These are phyloP conservation scores for Microascus cirrosus DNA, from an alignment of 2,329 filamentous ascomycete genomes.

Conservation along the genomic window DNA sequence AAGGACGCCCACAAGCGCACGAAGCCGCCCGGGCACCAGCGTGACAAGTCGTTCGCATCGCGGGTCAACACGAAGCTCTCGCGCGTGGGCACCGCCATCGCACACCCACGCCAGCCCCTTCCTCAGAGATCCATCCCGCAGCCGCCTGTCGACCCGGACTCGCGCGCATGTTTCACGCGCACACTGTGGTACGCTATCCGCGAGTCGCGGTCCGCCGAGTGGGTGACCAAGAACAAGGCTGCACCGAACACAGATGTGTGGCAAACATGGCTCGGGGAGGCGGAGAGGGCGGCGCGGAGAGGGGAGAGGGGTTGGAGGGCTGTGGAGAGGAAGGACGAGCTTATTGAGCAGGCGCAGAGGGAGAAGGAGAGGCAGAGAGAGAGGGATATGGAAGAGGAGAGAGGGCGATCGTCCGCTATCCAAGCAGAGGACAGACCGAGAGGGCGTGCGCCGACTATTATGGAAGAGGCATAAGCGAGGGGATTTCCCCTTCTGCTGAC, in stretches of 20 bases:
- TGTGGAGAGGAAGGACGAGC: slow-evolving; percentile 34
- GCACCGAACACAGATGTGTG: slow-evolving; percentile 41
- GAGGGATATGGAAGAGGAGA: neutral
- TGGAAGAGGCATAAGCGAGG: neutral
- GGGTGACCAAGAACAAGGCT: slow-evolving; percentile 39
- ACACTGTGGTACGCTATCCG: slow-evolving; percentile 49
- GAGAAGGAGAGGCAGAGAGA: neutral
- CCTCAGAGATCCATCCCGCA: neutral
- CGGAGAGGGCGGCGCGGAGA: slow-evolving; percentile 23
- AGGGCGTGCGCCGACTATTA: neutral
- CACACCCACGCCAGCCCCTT: neutral
- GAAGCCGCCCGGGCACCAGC: slow-evolving; percentile 22
- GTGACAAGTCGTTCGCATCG: neutral
- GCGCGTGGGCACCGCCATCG: neutral
- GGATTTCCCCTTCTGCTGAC: neutral
- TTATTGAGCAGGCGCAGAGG: slow-evolving; percentile 22
- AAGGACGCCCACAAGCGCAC: slow-evolving; percentile 19
- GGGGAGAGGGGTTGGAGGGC: slow-evolving; percentile 28
- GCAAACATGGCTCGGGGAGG: slow-evolving; percentile 41
- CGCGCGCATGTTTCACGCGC: slow-evolving; percentile 30
- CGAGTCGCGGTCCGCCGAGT: slow-evolving; percentile 38
- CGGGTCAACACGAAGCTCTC: neutral
- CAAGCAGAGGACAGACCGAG: neutral
- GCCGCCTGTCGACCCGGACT: neutral
- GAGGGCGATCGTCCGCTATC: neutral